A percentile compares a stretch with the other conserved stretches of the same genome.
Conservation (phyloP, 2,329 filamentous ascomycete species). For the Epichloe gansuensis region DNA sequence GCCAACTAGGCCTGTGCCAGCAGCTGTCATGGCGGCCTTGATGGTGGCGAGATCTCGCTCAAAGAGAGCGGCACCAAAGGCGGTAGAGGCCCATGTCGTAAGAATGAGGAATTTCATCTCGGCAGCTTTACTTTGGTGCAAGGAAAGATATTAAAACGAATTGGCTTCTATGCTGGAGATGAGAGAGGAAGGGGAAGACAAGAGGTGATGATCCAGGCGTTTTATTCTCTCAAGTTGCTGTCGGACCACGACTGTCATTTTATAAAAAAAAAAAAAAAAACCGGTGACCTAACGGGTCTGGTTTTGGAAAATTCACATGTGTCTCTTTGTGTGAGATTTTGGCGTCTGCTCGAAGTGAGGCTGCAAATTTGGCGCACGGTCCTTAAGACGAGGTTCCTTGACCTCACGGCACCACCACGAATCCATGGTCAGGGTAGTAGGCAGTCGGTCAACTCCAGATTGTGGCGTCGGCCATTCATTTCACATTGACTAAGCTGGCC, state of each 20-base stretch:
- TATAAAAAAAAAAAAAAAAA: not conserved
- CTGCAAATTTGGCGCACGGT: not conserved
- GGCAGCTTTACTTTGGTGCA: not conserved
- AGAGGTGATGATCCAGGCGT: not conserved
- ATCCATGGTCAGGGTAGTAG: too few species aligned
- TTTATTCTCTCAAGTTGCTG: not conserved
- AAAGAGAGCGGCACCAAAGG: not conserved
- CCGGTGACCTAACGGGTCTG: too few species aligned
- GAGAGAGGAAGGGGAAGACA: not conserved
- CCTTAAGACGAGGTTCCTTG: not conserved
- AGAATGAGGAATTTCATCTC: not conserved
- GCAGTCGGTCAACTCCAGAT: not conserved
- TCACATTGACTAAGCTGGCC: not conserved
- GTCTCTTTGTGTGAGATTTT: not conserved
- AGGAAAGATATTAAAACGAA: not conserved
- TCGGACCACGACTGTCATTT: not conserved
- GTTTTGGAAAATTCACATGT: not conserved
- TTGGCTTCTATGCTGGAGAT: not conserved
- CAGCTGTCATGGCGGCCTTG: not conserved
- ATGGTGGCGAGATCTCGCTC: not conserved
- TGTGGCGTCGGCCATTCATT: not conserved
- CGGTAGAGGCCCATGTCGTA: not conserved
- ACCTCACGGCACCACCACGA: too few species aligned
- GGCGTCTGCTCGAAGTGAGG: too few species aligned
- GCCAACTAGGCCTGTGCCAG: not conserved